These are phyloP conservation scores for Colletotrichum cereale DNA, from an alignment of 2,329 filamentous ascomycete species.

Conservation along the genomic window DNA sequence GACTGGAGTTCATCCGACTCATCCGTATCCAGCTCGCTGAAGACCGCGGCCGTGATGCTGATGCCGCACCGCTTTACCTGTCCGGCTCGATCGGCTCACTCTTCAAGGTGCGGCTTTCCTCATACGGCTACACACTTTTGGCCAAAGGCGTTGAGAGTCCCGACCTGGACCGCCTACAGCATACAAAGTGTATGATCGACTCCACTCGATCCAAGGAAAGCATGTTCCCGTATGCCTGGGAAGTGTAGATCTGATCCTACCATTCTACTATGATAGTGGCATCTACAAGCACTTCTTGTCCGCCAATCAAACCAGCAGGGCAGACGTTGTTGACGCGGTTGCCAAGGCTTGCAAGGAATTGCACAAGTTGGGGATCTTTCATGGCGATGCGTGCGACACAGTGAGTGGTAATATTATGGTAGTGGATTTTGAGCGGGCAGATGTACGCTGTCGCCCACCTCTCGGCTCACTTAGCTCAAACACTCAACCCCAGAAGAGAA, in stretches of 20 bases:
- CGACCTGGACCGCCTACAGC: constrained; percentile 42
- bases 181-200: constrained; percentile 51
- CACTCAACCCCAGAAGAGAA: too few relatives aligned
- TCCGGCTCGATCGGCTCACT: constrained; percentile 48
- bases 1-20: constrained; percentile 45
- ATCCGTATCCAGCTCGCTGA: constrained; percentile 46
- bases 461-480: too few relatives aligned
- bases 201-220: too few relatives aligned
- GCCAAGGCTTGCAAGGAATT: not conserved
- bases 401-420: too few relatives aligned
- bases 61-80: constrained; percentile 48
- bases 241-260: too few relatives aligned
- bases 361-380: not conserved
- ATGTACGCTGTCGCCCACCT: too few relatives aligned
- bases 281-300: constrained; percentile 49
- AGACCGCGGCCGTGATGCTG: constrained; percentile 48
- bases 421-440: too few relatives aligned
- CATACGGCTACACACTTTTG: constrained; percentile 53
- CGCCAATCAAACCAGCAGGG: constrained; percentile 31
- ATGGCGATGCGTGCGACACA: not conserved
- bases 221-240: too few relatives aligned
- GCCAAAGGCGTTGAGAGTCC: constrained; percentile 53
- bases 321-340: constrained; percentile 37
- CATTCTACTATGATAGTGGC: too few relatives aligned
- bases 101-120: constrained; percentile 53